phyloP scores from a whole-genome alignment of 106 monocot species.

The Allium cepa region DNA sequence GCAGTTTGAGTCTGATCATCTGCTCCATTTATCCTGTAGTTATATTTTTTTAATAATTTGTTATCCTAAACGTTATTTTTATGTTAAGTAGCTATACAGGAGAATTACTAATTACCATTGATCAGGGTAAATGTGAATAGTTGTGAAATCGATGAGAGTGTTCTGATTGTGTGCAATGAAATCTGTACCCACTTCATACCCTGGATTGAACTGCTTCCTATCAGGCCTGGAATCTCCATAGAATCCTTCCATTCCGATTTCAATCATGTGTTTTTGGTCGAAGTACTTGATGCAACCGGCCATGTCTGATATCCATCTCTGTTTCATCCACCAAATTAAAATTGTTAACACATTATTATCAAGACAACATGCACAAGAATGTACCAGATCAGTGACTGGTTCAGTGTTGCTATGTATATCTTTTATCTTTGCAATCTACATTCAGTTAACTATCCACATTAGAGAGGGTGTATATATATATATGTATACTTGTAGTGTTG shows the following conservation, averaged over 20 bases:
- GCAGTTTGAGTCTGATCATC: constrained; percentile 16
- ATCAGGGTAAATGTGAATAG: constrained; percentile 67
- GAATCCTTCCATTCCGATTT: constrained; percentile 56
- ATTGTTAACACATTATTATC: not conserved
- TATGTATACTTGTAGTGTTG: constrained; percentile 5
- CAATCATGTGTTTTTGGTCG: constrained; percentile 52
- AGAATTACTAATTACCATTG: constrained; percentile 33
- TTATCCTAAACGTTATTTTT: not conserved
- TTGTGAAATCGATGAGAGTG: constrained; percentile 47
- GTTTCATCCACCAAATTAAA: not conserved
- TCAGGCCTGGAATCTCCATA: constrained; percentile 49
- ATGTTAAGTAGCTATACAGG: not conserved
- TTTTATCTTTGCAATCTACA: too few species aligned
- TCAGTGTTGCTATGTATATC: too few species aligned
- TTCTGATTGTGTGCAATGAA: constrained; percentile 55
- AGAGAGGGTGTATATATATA: too few species aligned
- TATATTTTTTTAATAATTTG: not conserved
- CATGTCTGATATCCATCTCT: constrained; percentile 66
- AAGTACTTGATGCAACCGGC: constrained; percentile 45
- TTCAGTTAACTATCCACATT: too few species aligned
- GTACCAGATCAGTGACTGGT: too few species aligned
- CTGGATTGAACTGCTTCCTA: constrained; percentile 43
- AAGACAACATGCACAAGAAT: not conserved
- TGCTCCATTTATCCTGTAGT: constrained; percentile 25
- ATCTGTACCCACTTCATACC: constrained; percentile 46